Conservation (phyloP, 768 basidiomycete genomes). For the Leccinum fibrillosum region DNA sequence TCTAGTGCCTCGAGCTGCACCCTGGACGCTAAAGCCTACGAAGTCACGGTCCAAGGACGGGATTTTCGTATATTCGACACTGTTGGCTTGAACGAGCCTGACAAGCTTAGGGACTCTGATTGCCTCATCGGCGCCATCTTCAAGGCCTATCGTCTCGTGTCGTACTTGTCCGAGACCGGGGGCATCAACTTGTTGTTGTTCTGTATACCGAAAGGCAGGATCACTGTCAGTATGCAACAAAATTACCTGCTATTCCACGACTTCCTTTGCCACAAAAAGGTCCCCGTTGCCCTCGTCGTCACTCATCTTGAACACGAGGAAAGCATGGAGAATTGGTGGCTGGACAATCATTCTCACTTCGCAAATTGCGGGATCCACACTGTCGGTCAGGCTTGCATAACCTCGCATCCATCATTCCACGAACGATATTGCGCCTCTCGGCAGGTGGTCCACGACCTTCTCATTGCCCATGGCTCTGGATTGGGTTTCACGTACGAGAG, state of each 20-base stretch:
- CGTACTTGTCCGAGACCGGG: slow-evolving; percentile 25
- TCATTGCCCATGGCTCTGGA: slow-evolving; percentile 17
- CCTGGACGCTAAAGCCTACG: slow-evolving; percentile 29
- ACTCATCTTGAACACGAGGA: slow-evolving; percentile 36
- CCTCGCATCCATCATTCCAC: slow-evolving; percentile 29
- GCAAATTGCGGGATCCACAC: slow-evolving; percentile 18
- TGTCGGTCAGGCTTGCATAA: slow-evolving; percentile 32
- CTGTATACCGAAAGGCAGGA: slow-evolving; percentile 34
- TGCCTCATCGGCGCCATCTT: slow-evolving; percentile 28
- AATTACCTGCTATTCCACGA: slow-evolving; percentile 34
- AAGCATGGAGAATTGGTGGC: slow-evolving; percentile 37
- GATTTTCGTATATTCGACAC: slow-evolving; percentile 34
- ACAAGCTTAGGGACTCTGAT: slow-evolving; percentile 23
- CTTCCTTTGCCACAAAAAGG: slow-evolving; percentile 31
- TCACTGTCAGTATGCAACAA: slow-evolving; percentile 24
- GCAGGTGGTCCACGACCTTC: slow-evolving; percentile 20
- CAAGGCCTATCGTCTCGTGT: slow-evolving; percentile 35
- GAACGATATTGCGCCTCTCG: slow-evolving; percentile 26
- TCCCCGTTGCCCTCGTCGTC: slow-evolving; percentile 31
- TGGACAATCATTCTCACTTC: slow-evolving; percentile 23
- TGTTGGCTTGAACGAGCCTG: slow-evolving; percentile 30
- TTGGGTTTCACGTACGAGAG: slow-evolving; percentile 21
- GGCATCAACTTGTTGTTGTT: slow-evolving; percentile 42
- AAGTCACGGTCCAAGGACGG: slow-evolving; percentile 13
- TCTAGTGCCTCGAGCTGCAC: slow-evolving; percentile 34